Base-by-base conservation (phyloP, 2,329 filamentous ascomycete genomes). In the Talaromyces islandicus region DNA sequence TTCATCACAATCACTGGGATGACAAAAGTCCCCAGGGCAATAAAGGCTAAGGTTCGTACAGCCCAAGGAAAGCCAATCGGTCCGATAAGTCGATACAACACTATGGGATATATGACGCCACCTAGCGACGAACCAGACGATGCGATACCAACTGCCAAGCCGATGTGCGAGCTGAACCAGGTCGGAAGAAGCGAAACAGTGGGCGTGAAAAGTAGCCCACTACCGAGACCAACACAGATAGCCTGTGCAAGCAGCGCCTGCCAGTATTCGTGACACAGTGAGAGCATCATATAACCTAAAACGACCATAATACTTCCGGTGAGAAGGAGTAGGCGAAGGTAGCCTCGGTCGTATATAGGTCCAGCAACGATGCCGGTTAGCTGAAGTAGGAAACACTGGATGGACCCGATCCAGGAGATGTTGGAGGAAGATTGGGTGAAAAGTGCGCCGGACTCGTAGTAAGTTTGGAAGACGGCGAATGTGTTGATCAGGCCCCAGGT, bases 161-260 rank as follows among this genome's bases (percentile, higher is more conserved):
- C 80, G 59, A 83, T 78, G 62, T 78, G 81, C 2, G 70, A 79
- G 55, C 77, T 77, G 68, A 89, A 89, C 67, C 89, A 90, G 7
- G 87, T 86, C 4, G 86, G 83, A 1, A 90, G 75, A 4, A 88
- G 81, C 1, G 87, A 83, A 38, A 90, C 79, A 48, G 81, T 78
- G 0, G 88, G 85, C 54, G 86, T 83, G 72, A 88, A 90, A 7
- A 89, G 72, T 61, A 80, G 84, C 4, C 87, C 87, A 61, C 82
- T 82, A 1, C 84, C 86, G 7, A 83, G 59, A 7, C 82, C 81
- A 51, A 82, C 71, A 59, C 77, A 79, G 38, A 84, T 60, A 27
- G 78, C 81, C 64, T 84, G 81, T 0, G 78, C 75, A 19, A 84
- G 74, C 41, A 83, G 69, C 1, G 80, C 66, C 65, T 81, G 77